Conservation (phyloP, 257 asterid genomes). For the Echites panduratus region DNA sequence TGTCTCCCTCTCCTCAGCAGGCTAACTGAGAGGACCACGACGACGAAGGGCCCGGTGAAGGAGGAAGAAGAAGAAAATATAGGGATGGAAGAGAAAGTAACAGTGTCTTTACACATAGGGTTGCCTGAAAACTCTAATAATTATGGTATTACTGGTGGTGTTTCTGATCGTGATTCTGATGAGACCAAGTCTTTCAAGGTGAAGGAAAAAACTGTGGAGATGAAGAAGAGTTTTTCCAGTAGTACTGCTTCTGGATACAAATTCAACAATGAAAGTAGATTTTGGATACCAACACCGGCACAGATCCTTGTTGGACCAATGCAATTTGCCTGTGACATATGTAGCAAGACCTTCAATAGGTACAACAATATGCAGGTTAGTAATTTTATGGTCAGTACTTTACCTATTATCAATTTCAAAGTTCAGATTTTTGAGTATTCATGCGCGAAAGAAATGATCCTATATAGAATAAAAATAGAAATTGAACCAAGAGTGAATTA, state of each 20-base stretch:
- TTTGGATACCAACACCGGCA: slow-evolving; percentile 88
- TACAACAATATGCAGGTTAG: slow-evolving; percentile 99
- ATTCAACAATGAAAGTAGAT: slow-evolving; percentile 41
- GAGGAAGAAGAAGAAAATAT: slow-evolving; percentile 36
- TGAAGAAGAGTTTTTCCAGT: not conserved
- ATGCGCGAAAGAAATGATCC: no score
- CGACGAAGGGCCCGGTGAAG: slow-evolving; percentile 19
- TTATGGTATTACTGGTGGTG: not conserved
- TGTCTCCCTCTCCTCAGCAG: slow-evolving; percentile 76
- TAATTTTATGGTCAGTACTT: no score
- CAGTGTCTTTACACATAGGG: slow-evolving; percentile 73
- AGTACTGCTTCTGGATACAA: slow-evolving; percentile 15
- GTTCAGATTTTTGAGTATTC: no score
- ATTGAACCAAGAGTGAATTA: no score
- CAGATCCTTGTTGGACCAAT: slow-evolving; percentile 94
- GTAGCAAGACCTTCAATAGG: slow-evolving; percentile 86
- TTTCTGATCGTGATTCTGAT: slow-evolving; percentile 2
- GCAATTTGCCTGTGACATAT: slow-evolving; percentile 82
- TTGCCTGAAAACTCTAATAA: slow-evolving; percentile 39
- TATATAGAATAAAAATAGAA: no score
- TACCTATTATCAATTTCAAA: no score
- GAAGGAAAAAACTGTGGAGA: slow-evolving; percentile 25
- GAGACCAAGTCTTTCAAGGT: slow-evolving; percentile 14
- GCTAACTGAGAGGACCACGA: slow-evolving; percentile 26
- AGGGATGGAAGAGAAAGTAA: slow-evolving; percentile 30